Conservation (phyloP, 2,329 filamentous ascomycete species). For the Penicillium verrucosum region DNA sequence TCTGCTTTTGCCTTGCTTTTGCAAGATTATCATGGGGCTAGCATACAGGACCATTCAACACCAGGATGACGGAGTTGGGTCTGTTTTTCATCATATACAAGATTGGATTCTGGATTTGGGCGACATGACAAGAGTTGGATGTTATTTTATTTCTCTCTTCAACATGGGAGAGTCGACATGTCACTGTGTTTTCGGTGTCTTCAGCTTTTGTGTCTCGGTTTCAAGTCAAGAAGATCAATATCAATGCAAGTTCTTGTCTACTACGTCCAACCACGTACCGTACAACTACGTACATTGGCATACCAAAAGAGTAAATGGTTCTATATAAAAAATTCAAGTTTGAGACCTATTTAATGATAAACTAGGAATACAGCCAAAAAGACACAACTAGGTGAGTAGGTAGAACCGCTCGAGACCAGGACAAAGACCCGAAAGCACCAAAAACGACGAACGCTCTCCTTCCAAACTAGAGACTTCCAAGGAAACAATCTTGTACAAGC, state of each 20-base stretch:
- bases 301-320: not conserved
- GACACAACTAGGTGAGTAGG: not conserved
- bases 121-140: slow-evolving; percentile 16
- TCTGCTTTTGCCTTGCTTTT: not conserved
- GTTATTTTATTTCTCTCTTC: slow-evolving; percentile 18
- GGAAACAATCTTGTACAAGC: not conserved
- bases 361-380: not conserved
- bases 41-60: slow-evolving; percentile 11
- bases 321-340: not conserved
- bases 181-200: not conserved
- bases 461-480: not conserved
- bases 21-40: not conserved
- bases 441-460: not conserved
- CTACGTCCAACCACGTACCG: not conserved
- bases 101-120: not conserved
- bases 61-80: slow-evolving; percentile 24
- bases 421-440: not conserved
- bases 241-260: not conserved
- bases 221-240: not conserved
- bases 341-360: not conserved
- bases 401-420: not conserved
- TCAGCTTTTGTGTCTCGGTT: not conserved
- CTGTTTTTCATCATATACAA: not conserved
- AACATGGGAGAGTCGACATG: slow-evolving; percentile 20
- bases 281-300: not conserved